phyloP scores from a whole-genome alignment of 805 yeast species.

The Metschnikowia orientalis region DNA sequence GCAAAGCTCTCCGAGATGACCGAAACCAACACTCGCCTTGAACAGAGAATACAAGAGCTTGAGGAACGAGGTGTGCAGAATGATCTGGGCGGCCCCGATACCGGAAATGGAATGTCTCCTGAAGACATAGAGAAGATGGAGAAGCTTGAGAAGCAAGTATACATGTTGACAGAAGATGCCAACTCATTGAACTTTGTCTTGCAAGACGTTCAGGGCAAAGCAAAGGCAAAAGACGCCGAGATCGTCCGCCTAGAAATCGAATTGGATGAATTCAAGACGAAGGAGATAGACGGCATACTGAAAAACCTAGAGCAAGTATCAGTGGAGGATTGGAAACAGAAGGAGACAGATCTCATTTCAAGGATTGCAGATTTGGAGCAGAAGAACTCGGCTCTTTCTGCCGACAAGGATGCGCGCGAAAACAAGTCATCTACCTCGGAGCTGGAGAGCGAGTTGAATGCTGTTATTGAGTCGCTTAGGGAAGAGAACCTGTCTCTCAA shows the following conservation, averaged over 20 bases:
- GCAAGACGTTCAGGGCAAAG: slow-evolving; percentile 13
- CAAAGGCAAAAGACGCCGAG: slow-evolving; percentile 12
- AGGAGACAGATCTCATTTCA: slow-evolving; percentile 5
- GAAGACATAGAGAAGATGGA: slow-evolving; percentile 4
- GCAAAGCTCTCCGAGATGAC: neutral
- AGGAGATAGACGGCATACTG: slow-evolving; percentile 8
- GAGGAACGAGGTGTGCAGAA: too few relatives aligned
- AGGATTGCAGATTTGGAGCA: slow-evolving; percentile 7
- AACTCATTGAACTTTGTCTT: slow-evolving; percentile 15
- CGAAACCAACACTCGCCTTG: neutral
- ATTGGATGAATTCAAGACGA: slow-evolving; percentile 9
- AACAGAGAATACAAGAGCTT: too few relatives aligned
- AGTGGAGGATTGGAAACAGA: slow-evolving; percentile 8
- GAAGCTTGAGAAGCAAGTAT: slow-evolving; percentile 10
- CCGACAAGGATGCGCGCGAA: too few relatives aligned
- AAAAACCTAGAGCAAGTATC: slow-evolving; percentile 8
- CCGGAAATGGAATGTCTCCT: too few relatives aligned
- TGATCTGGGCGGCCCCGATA: too few relatives aligned
- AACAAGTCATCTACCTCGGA: too few relatives aligned
- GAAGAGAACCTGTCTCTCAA: too few relatives aligned
- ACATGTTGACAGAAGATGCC: slow-evolving; percentile 16
- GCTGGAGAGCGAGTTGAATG: too few relatives aligned
- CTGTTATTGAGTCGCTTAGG: too few relatives aligned
- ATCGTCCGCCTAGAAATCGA: slow-evolving; percentile 15
- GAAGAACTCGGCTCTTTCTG: too few relatives aligned